Evolutionary conservation across 768 basidiomycete species (phyloP).

Genomic region (Pisolithus tinctorius): DNA sequence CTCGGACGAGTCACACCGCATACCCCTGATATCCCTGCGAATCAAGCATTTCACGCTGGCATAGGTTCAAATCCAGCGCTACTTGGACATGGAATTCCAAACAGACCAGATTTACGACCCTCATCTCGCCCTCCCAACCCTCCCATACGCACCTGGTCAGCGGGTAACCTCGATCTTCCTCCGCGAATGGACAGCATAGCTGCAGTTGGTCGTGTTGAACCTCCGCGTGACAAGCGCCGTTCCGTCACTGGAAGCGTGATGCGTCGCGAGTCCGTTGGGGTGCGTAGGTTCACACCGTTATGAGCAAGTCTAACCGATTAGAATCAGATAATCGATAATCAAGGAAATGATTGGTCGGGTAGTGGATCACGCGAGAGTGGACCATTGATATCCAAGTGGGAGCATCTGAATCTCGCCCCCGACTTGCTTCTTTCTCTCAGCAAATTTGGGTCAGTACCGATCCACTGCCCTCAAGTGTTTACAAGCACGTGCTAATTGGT

Average conservation of each 20-base stretch:
- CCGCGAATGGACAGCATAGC: constrained; percentile 43
- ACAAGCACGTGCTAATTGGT: constrained; percentile 8
- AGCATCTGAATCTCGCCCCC: constrained; percentile 78
- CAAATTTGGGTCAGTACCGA: constrained; percentile 79
- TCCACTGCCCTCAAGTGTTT: constrained; percentile 1
- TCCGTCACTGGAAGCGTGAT: constrained; percentile 57
- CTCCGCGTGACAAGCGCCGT: constrained; percentile 63
- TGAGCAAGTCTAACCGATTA: constrained; percentile 11
- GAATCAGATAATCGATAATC: constrained; percentile 46
- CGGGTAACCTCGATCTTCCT: constrained; percentile 71
- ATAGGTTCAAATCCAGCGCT: constrained; percentile 32
- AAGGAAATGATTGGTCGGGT: constrained; percentile 49
- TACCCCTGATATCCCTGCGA: constrained; percentile 40
- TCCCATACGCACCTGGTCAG: constrained; percentile 80
- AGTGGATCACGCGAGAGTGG: constrained; percentile 58
- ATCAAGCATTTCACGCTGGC: constrained; percentile 32
- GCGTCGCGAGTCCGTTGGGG: constrained; percentile 70
- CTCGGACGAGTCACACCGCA: constrained; percentile 28
- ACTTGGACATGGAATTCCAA: constrained; percentile 57
- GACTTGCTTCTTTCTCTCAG: constrained; percentile 83
- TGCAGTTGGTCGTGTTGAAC: constrained; percentile 31
- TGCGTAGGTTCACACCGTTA: constrained; percentile 32
- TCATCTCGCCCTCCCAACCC: constrained; percentile 58
- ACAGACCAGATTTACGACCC: constrained; percentile 57
- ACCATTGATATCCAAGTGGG: constrained; percentile 91